Base-by-base conservation (phyloP, 2,329 filamentous ascomycete genomes). In the Fusarium sp. region DNA sequence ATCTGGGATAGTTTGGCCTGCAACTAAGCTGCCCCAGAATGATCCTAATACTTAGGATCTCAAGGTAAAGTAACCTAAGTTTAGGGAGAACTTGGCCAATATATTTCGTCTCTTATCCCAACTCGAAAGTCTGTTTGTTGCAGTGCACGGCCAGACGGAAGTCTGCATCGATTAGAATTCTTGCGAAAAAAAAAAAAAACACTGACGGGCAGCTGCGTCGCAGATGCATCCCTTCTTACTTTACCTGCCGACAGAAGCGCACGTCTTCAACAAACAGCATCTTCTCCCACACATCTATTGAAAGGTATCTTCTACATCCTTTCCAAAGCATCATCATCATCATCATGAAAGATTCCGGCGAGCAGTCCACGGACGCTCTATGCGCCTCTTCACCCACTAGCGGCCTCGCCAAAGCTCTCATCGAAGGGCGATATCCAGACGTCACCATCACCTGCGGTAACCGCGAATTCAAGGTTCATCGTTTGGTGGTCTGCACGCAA, bases 401-500 rank as follows among this genome's bases (percentile, higher is more conserved):
- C 34, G 34, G 34, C 10, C 34, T 37, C 34, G 10, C 18, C 10
- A 37, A 37, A 37, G 34, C 34, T 7, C 34, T 37, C 18, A n/a
- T 37, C 0, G 63, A 18, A 3, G 63, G 66, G 7, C 74, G 75
- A 25, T 79, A 73, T 53, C 74, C 79, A 2, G 80, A 82, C 48
- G 72, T 82, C 43, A 72, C 58, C 1, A 75, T 82, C 23, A 54
- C 37, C 9, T 82, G 80, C 57, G 62, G 65, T 0, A 72, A 62
- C 4, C 65, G 62, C 1, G 62, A 72, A 5, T 81, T 81, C 65
- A 74, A 74, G 11, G 75, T 75, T 1, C 80, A 82, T 37, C 74
- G 77, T 1, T 71, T 74, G 27, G 71, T 82, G 18, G 68, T 82
- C 7, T 82, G 79, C 59, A 47, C 76, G 1, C 77, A 80, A 50